Evolutionary conservation across 2,329 filamentous ascomycete genomes (phyloP), one percentile per base, ranked within the genome.

Genomic region (Exophiala dermatitidis): DNA sequence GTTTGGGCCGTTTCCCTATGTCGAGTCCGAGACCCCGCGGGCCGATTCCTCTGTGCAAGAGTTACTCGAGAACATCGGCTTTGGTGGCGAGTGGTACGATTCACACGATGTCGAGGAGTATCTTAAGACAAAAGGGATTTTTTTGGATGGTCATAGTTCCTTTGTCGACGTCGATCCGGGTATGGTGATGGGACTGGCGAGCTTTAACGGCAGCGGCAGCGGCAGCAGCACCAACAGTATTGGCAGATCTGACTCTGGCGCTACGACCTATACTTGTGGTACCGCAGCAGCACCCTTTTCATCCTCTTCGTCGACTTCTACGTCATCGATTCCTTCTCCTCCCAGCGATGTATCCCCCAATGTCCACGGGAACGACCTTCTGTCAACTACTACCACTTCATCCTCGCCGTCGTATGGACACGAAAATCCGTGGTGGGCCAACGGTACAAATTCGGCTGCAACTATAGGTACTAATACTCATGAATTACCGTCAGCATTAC

Each of bases 21-120:
- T 60, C 29, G 45, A 58, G 32, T 49, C 44, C 28, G 60, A 58
- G 62, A 46, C 63, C 53, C 41, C 62, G 53, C 29, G 64, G 65
- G 53, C 62, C 60, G 42, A 49, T 38, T 61, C 60, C 45, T 61
- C 51, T 5, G 53, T 62, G n/a, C 59, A 67, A 9, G 62, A 69
- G 34, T 56, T 64, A n/a, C 58, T 68, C 12, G 64, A 64, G 3
- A 54, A 83, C 5, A 75, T 78, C 1, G 85, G 81, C 0, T 86
- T 84, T 56, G 79, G 85, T 54, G 86, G 86, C 3, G 80, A 87
- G 47, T 93, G 88, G 74, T 87, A 86, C 61, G 87, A 93, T 64
- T 72, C 82, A 0, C 78, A 87, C 54, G 88, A 93, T 66, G 83
- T 90, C 0, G 85, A 93, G 67, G 75, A 79, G 8, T 93, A 90